A percentile compares a stretch with the other conserved stretches of the same genome.
Conservation (phyloP, 805 yeast species). For the Kockiozyma suomiensis region DNA sequence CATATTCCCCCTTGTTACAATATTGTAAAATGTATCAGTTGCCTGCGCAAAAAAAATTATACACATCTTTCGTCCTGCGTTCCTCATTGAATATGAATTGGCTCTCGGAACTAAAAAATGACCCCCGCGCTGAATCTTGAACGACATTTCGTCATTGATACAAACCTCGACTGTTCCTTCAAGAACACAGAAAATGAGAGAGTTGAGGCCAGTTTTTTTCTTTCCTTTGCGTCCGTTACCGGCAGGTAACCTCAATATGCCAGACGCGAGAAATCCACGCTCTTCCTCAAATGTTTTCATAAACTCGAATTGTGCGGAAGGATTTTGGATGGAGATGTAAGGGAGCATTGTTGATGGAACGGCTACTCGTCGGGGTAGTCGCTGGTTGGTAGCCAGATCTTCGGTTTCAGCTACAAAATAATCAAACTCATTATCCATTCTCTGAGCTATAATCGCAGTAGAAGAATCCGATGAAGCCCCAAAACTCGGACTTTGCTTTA, state of each 20-base stretch:
- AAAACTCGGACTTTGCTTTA: no score
- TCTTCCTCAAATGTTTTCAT: slow-evolving; percentile 34
- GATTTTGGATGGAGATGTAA: slow-evolving; percentile 1
- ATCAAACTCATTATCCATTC: slow-evolving; percentile 16
- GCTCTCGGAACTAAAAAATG: slow-evolving; percentile 81
- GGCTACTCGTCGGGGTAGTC: slow-evolving; percentile 8
- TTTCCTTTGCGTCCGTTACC: slow-evolving; percentile 59
- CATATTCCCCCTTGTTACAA: neutral
- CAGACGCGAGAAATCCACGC: slow-evolving; percentile 62
- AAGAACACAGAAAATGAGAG: slow-evolving; percentile 74
- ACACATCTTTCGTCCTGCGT: slow-evolving; percentile 58
- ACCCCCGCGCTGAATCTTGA: slow-evolving; percentile 70
- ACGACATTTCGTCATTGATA: slow-evolving; percentile 54
- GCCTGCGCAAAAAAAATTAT: slow-evolving; percentile 77
- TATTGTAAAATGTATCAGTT: slow-evolving; percentile 38
- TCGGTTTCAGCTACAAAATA: slow-evolving; percentile 23
- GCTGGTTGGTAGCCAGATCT: slow-evolving; percentile 9
- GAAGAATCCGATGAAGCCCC: no score
- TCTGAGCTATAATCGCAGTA: neutral
- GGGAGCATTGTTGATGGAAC: slow-evolving; percentile 6
- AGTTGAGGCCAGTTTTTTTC: slow-evolving; percentile 63
- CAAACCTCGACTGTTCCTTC: slow-evolving; percentile 71
- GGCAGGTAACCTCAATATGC: slow-evolving; percentile 65
- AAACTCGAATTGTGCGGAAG: slow-evolving; percentile 17
- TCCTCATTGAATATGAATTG: slow-evolving; percentile 21